Percentiles rank a stretch among this genome's conserved stretches.
These are phyloP conservation scores for Ascochyta viciae-villosae DNA, from an alignment of 2,329 filamentous ascomycete species.

Conservation along the genomic window DNA sequence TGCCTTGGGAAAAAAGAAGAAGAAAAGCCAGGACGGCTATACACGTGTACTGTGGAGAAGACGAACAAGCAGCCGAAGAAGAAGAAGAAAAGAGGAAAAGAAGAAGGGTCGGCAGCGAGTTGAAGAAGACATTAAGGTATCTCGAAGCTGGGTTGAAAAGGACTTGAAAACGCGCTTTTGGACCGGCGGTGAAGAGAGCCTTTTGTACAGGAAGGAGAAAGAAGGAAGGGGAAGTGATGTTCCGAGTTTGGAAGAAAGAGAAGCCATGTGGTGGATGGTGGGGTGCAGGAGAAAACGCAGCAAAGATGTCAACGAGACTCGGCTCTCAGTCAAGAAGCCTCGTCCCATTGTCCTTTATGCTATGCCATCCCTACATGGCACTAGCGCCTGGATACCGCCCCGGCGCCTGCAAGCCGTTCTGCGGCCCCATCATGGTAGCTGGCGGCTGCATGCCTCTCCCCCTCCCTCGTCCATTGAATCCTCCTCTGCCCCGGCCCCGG, in stretches of 20 bases:
- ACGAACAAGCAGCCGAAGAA: background rate
- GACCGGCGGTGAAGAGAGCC: background rate
- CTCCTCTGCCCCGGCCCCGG: conserved; percentile 42
- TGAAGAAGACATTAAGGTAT: conserved; percentile 19
- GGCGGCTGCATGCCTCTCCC: conserved; percentile 41
- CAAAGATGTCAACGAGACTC: background rate
- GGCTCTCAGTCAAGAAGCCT: background rate
- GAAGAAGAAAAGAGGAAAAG: background rate
- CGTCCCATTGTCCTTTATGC: background rate
- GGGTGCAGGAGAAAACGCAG: background rate
- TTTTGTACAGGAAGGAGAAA: conserved; percentile 12
- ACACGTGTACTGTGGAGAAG: background rate
- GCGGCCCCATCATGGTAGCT: conserved; percentile 35
- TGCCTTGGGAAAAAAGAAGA: too few species aligned
- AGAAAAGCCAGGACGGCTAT: background rate
- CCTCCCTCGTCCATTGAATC: conserved; percentile 41
- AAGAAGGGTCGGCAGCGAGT: background rate
- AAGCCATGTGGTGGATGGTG: background rate
- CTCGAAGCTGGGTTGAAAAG: conserved; percentile 8
- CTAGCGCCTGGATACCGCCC: conserved; percentile 45
- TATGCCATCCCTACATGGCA: conserved; percentile 36
- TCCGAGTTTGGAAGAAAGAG: background rate
- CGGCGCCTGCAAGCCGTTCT: conserved; percentile 37
- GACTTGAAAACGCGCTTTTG: background rate
- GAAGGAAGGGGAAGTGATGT: background rate